phyloP scores from a whole-genome alignment of 2,329 filamentous ascomycete species.

The Gnomoniopsis smithogilvyi region DNA sequence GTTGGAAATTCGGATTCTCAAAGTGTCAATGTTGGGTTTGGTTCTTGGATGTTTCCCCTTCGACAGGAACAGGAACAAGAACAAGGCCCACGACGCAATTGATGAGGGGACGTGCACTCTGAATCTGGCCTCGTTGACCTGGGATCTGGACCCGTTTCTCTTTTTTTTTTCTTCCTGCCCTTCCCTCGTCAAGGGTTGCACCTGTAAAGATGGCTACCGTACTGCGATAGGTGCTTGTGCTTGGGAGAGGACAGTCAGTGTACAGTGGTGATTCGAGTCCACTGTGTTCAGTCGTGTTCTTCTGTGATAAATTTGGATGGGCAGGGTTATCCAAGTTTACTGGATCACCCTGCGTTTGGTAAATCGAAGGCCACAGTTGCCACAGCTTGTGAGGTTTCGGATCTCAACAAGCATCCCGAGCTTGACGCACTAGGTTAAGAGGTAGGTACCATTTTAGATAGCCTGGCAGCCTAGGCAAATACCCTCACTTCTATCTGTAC shows the following conservation, averaged over 20 bases:
- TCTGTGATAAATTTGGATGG: slow-evolving; percentile 5
- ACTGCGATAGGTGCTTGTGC: too few relatives aligned
- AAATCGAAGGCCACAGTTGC: slow-evolving; percentile 1
- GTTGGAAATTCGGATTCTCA: neutral
- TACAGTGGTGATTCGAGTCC: too few relatives aligned
- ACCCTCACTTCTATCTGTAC: too few relatives aligned
- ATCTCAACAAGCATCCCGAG: neutral
- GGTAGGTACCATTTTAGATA: too few relatives aligned
- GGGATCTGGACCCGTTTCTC: neutral
- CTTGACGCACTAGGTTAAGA: neutral
- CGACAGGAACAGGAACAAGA: neutral
- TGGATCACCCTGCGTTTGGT: slow-evolving; percentile 1
- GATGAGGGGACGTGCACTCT: neutral
- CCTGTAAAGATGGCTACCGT: too few relatives aligned
- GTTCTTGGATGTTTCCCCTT: neutral
- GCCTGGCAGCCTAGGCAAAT: too few relatives aligned
- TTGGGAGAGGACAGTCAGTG: too few relatives aligned
- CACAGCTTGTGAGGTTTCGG: neutral
- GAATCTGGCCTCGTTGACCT: neutral
- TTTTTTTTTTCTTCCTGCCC: too few relatives aligned
- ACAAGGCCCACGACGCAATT: neutral
- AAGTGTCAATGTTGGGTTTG: neutral
- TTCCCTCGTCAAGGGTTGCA: too few relatives aligned
- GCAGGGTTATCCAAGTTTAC: neutral
- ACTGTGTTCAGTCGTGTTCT: too few relatives aligned